Evolutionary conservation across 2,329 filamentous ascomycete genomes (phyloP), one percentile per base, ranked within the genome.

Genomic region (Fusarium verrucosum): DNA sequence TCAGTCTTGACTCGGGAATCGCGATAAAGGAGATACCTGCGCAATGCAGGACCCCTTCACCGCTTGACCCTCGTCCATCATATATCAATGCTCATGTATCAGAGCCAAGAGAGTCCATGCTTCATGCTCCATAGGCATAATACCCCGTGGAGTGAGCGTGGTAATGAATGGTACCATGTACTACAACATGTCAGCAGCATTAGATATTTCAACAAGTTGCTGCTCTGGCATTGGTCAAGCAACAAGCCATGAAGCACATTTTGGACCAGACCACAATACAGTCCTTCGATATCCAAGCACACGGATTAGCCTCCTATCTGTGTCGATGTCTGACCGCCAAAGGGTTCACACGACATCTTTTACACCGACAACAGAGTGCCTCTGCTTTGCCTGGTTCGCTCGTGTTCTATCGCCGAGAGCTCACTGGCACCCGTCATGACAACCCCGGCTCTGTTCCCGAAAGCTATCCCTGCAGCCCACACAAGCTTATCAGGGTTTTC

Each of bases 361-460:
- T 53, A 62, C 65, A 61, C 65, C 50, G 52, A 64, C 51, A 58
- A 37, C 28, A 45, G 33, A 46, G 13, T 22, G 22, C 37, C 42
- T 42, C 56, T 42, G 33, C 40, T 42, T 57, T 42, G 33, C 40
- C 36, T 44, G 28, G 25, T 42, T 42, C 35, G 44, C 67, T 60
- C 69, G 69, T 71, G 69, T 58, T 53, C 59, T 64, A 65, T 70
- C 58, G 55, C 51, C 25, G 49, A 42, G 20, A 53, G 55, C 53
- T 70, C 55, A 71, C 63, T 71, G 69, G 69, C 41, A 46, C 57
- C 44, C 26, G 23, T 61, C 65, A 57, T 49, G 40, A 42, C 38
- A 36, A 53, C 54, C 59, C 63, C 36, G 32, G 59, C 40, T 44
- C 47, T 45, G 43, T 30, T 65, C 50, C 64, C 60, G 55, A 62